Evolutionary conservation across 1,284 basidiomycete genomes (phyloP).

Genomic region (Puccinia coronata): DNA sequence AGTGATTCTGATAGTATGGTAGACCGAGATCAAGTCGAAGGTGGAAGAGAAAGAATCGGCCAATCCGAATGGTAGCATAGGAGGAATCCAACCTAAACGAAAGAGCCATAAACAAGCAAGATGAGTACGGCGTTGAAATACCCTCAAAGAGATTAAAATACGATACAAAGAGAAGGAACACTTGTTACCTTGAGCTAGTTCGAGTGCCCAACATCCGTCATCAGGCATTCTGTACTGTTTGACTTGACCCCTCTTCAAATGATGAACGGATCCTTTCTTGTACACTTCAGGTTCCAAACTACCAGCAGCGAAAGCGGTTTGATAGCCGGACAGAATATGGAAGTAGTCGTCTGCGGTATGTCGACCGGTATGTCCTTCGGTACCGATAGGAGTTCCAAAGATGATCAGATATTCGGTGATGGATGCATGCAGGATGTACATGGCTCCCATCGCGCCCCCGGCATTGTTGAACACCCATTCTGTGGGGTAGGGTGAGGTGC

Average conservation of each 20-base stretch:
- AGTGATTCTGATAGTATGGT: conserved; percentile 75
- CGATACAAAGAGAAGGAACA: not conserved
- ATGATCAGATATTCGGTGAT: conserved; percentile 67
- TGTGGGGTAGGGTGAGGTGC: conserved; percentile 1
- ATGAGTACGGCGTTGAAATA: conserved; percentile 69
- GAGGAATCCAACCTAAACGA: conserved; percentile 60
- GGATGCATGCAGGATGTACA: conserved; percentile 94
- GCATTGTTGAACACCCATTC: conserved; percentile 99
- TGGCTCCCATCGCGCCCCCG: conserved; percentile 93
- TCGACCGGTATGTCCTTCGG: conserved; percentile 90
- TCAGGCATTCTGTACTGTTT: conserved; percentile 96
- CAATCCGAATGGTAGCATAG: conserved; percentile 76
- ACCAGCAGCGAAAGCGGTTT: conserved; percentile 85
- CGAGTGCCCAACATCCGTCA: conserved; percentile 88
- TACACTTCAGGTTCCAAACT: conserved; percentile 80
- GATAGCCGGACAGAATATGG: conserved; percentile 87
- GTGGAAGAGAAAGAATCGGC: conserved; percentile 84
- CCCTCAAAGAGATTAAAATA: not conserved
- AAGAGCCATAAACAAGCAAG: conserved; percentile 62
- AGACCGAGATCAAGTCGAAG: conserved; percentile 80
- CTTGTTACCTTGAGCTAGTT: conserved; percentile 84
- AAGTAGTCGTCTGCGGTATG: conserved; percentile 98
- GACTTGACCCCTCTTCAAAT: conserved; percentile 74
- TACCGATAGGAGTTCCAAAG: conserved; percentile 92
- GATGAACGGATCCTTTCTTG: conserved; percentile 77